Evolutionary conservation across 2,329 filamentous ascomycete species (phyloP).

Genomic region (Colletotrichum spinosum): DNA sequence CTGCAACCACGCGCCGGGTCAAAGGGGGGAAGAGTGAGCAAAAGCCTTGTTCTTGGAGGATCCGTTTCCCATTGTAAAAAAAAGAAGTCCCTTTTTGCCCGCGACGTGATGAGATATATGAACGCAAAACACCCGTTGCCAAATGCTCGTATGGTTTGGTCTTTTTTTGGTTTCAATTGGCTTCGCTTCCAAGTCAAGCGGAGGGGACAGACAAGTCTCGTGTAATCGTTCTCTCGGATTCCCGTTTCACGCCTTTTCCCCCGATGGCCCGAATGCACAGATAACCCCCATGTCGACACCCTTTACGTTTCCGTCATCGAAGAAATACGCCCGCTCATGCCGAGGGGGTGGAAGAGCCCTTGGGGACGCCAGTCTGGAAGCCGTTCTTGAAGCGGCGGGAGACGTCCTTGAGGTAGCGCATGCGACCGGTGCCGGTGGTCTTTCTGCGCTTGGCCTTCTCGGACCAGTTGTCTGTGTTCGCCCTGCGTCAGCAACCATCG

Average conservation of each 20-base stretch:
- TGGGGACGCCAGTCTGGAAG: slow-evolving; percentile 91
- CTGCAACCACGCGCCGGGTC: background rate
- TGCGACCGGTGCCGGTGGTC: slow-evolving; percentile 97
- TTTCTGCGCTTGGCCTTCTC: slow-evolving; percentile 99
- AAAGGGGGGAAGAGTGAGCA: slow-evolving; percentile 12
- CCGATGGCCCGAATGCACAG: slow-evolving; percentile 34
- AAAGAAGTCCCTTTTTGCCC: slow-evolving; percentile 18
- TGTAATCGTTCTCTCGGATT: slow-evolving; percentile 29
- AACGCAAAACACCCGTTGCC: slow-evolving; percentile 26
- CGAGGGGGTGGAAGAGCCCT: slow-evolving; percentile 79
- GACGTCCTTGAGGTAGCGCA: slow-evolving; percentile 93
- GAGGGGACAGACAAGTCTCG: slow-evolving; percentile 15
- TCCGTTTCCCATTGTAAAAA: slow-evolving; percentile 29
- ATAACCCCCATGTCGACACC: slow-evolving; percentile 36
- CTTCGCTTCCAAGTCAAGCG: slow-evolving; percentile 34
- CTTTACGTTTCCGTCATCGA: slow-evolving; percentile 35
- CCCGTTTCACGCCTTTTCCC: slow-evolving; percentile 23
- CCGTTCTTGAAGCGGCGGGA: slow-evolving; percentile 96
- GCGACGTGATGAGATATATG: slow-evolving; percentile 18
- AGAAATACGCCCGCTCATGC: slow-evolving; percentile 44
- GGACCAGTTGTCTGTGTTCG: slow-evolving; percentile 90
- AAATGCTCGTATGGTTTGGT: slow-evolving; percentile 25
- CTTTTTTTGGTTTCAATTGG: slow-evolving; percentile 36
- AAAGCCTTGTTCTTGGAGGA: slow-evolving; percentile 34
- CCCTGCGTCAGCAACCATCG: slow-evolving; percentile 28